Evolutionary conservation across 371 early-diverging fungal genomes (phyloP), one percentile per base, ranked within the genome.

Genomic region (Amoeboaphelidium protococcarum): DNA sequence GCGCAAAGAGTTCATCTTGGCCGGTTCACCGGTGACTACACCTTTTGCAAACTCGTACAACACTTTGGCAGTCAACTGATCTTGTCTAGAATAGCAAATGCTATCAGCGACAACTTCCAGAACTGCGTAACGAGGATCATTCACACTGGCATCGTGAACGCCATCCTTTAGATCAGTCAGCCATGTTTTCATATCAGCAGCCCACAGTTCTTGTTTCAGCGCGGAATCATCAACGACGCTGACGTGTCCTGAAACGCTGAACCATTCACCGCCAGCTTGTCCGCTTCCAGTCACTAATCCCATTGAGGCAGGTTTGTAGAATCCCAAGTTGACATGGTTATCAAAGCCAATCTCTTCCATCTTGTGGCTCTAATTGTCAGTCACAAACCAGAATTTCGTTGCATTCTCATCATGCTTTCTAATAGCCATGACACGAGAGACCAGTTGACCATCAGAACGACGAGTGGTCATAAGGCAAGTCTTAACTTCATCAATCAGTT

Each of bases 61-160:
- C n/a, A n/a, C n/a, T n/a, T n/a, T n/a, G n/a, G n/a, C n/a, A n/a
- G n/a, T n/a, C n/a, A n/a, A n/a, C n/a, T n/a, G n/a, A n/a, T n/a
- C n/a, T n/a, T n/a, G n/a, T n/a, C n/a, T n/a, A n/a, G n/a, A n/a
- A n/a, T n/a, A n/a, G n/a, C n/a, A n/a, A n/a, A n/a, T n/a, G n/a
- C n/a, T n/a, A n/a, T n/a, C n/a, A n/a, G n/a, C n/a, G n/a, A n/a
- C n/a, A n/a, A n/a, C n/a, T n/a, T n/a, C n/a, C n/a, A n/a, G n/a
- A n/a, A n/a, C n/a, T n/a, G n/a, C n/a, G n/a, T n/a, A n/a, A 1
- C 68, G 56, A 4, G 68, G 68, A 52, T 67, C 68, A 21, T 52
- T 47, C 4, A 58, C 52, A 13, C 61, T 54, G n/a, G 65, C 68
- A 37, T 58, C 55, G 46, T 65, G 64, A 1, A 58, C 44, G 27